Evolutionary conservation across 768 basidiomycete genomes (phyloP).

Genomic region (Leucosporidium creatinivorum): DNA sequence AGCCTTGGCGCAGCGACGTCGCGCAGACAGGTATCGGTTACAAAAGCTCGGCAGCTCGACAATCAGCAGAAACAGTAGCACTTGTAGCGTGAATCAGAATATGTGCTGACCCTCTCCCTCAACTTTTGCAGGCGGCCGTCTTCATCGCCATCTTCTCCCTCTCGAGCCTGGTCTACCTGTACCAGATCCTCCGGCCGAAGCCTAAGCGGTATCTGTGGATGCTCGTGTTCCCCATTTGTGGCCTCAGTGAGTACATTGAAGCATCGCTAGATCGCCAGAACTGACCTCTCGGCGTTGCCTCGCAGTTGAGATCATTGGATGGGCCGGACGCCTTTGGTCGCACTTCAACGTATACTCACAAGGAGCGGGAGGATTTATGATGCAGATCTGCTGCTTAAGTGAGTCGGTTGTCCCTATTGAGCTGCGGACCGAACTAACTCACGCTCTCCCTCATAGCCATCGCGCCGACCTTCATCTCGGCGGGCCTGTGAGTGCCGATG

Average conservation of each 20-base stretch:
- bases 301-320: slow-evolving; percentile 3
- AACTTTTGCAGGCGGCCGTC: not conserved
- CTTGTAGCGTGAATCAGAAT: no score
- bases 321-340: slow-evolving; percentile 1
- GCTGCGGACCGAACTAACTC: no score
- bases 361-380: not conserved
- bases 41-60: no score
- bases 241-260: no score
- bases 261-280: no score
- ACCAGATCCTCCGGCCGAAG: slow-evolving; percentile 1
- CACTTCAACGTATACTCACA: not conserved
- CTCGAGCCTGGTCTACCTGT: slow-evolving; percentile 1
- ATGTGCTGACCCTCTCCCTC: no score
- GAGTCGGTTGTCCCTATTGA: no score
- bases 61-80: no score
- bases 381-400: slow-evolving; percentile 17
- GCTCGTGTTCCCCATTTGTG: not conserved
- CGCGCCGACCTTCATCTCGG: slow-evolving; percentile 24
- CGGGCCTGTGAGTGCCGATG: slow-evolving; percentile 12
- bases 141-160: slow-evolving; percentile 11
- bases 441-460: no score
- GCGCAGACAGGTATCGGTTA: no score
- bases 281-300: no score
- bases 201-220: slow-evolving; percentile 1
- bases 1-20: no score